These are phyloP conservation scores for Annulohypoxylon stygium DNA, from an alignment of 495 filamentous ascomycete species.

Conservation along the genomic window DNA sequence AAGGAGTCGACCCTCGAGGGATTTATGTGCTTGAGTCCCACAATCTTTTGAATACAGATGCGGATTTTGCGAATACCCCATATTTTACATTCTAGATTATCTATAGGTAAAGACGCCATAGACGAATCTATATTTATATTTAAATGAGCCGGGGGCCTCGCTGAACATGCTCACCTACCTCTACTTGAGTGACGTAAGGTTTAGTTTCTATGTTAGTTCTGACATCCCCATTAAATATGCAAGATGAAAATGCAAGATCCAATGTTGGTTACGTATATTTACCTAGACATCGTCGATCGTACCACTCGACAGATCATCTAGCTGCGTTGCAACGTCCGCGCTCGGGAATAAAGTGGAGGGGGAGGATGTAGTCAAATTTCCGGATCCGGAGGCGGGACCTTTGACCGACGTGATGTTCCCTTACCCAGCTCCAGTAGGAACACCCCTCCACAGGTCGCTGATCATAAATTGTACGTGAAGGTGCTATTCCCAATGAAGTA, in stretches of 20 bases:
- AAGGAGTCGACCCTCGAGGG: conserved; percentile 12
- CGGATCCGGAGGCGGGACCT: conserved; percentile 15
- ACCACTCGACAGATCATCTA: not conserved
- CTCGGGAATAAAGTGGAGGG: conserved; percentile 1
- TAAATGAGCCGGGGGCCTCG: not conserved
- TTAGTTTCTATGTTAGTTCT: not conserved
- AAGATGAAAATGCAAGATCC: conserved; percentile 15
- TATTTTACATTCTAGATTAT: conserved; percentile 20
- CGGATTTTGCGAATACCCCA: conserved; percentile 39
- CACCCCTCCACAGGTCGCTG: conserved; percentile 3
- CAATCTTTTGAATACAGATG: conserved; percentile 35
- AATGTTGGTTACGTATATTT: not conserved
- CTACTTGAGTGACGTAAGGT: not conserved
- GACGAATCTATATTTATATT: conserved; percentile 17
- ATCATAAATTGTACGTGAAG: not conserved
- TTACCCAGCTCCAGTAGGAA: conserved; percentile 2
- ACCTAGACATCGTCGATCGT: conserved; percentile 13
- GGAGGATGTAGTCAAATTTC: not conserved
- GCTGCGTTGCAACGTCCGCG: not conserved
- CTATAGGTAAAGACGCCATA: conserved; percentile 20
- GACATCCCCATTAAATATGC: not conserved
- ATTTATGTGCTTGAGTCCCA: conserved; percentile 18
- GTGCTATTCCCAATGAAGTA: conserved; percentile 12
- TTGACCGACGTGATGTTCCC: conserved; percentile 9
- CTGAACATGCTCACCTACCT: not conserved